A percentile compares a stretch with the other conserved stretches of the same genome.
phyloP scores from a whole-genome alignment of 2,329 filamentous ascomycete genomes.

The Clathrospora elynae region DNA sequence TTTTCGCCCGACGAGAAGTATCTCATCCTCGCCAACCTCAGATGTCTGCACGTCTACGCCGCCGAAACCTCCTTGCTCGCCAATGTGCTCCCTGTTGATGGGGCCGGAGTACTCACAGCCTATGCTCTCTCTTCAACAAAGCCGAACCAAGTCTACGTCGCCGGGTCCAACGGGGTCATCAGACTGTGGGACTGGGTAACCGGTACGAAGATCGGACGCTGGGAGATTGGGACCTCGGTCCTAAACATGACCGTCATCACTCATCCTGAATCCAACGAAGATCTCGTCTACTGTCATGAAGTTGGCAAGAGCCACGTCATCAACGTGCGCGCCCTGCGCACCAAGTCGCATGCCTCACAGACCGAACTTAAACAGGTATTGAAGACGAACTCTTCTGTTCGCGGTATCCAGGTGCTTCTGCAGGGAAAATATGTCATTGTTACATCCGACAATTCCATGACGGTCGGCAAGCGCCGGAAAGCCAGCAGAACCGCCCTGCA shows the following conservation, averaged over 20 bases:
- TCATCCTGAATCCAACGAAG: conserved; percentile 36
- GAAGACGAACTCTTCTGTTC: conserved; percentile 47
- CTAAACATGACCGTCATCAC: conserved; percentile 40
- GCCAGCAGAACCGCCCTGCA: conserved; percentile 43
- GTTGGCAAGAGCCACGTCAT: conserved; percentile 48
- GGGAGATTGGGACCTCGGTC: conserved; percentile 50
- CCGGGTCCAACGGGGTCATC: conserved; percentile 57
- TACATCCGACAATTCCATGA: conserved; percentile 59
- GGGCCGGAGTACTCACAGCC: conserved; percentile 53
- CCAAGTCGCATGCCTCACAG: conserved; percentile 31
- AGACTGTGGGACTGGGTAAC: conserved; percentile 64
- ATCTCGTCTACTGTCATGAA: conserved; percentile 50
- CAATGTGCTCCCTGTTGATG: conserved; percentile 65
- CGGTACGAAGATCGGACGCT: conserved; percentile 51
- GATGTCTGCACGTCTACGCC: conserved; percentile 79
- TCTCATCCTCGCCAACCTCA: conserved; percentile 75
- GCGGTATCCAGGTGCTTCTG: conserved; percentile 53
- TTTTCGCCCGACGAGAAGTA: conserved; percentile 64
- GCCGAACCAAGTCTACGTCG: conserved; percentile 59
- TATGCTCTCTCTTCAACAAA: conserved; percentile 59
- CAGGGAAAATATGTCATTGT: conserved; percentile 65
- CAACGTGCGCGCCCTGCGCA: conserved; percentile 43
- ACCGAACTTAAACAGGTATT: conserved; percentile 46
- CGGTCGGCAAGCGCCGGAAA: conserved; percentile 62
- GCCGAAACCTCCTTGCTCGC: conserved; percentile 79